Base-by-base conservation (phyloP, 2,329 filamentous ascomycete species). In the Talaromyces sp. region DNA sequence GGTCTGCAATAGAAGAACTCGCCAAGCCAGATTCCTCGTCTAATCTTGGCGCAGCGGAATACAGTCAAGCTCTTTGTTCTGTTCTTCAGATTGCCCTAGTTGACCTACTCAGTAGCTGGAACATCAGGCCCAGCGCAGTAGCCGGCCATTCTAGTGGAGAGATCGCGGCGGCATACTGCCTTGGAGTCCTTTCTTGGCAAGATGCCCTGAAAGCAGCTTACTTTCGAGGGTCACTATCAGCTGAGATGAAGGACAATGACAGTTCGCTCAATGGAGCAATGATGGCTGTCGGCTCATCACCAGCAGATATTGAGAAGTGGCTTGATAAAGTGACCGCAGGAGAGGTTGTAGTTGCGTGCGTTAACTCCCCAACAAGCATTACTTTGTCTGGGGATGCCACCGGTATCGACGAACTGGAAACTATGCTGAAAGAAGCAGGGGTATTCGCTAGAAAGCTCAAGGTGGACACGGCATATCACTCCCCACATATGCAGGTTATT, bases 111-210 rank as follows among this genome's bases (percentile, higher is more conserved):
- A 52, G 72, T 27, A 75, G 76, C 2, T 81, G 76, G 74, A 74
- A 72, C 0, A 69, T 83, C n/a, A 63, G 61, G 9, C 77, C 80
- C 0, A 52, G 65, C 0, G 72, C 70, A 4, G 78, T 81, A 0
- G 69, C 73, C 3, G 79, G 80, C 0, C 80, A 83, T 64, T 81
- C 79, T 0, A 76, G 72, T 54, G 80, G 80, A 14, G 80, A 83
- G 60, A 81, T 82, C 31, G 78, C 67, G 2, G 80, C 80, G 7
- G 80, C 80, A 0, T 82, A 79, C 59, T 73, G 79, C 0, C 67
- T 75, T 1, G 76, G 75, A 1, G 66, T 69, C 2, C 55, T 80
- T 0, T 67, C 67, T 4, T 66, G 67, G 3, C 65, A 71, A 12
- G 68, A 71, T 21, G 74, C 74, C 21, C 65, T 74, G 68, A 71